Conservation (phyloP, 2,329 filamentous ascomycete species). For the Sporothrix pallida region DNA sequence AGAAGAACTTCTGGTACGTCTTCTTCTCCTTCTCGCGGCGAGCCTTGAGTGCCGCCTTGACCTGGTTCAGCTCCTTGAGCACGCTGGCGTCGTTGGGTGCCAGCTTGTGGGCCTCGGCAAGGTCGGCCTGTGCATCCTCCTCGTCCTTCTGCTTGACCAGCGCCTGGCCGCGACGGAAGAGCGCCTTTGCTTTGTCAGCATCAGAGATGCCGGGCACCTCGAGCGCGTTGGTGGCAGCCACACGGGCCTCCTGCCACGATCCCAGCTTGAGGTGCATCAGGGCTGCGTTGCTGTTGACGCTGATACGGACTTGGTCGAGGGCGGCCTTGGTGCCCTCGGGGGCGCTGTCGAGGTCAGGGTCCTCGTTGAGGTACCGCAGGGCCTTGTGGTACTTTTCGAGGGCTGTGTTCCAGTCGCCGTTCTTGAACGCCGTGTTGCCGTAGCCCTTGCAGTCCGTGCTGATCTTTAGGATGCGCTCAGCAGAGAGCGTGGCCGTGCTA, state of each 20-base stretch:
- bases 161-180: conserved; percentile 83
- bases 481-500: conserved; percentile 60
- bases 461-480: conserved; percentile 74
- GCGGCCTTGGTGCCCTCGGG: conserved; percentile 68
- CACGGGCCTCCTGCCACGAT: conserved; percentile 71
- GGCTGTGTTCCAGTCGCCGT: conserved; percentile 69
- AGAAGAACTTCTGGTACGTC: conserved; percentile 92
- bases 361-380: conserved; percentile 85
- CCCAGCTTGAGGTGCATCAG: conserved; percentile 83
- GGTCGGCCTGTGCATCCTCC: conserved; percentile 75
- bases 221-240: conserved; percentile 75
- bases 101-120: conserved; percentile 76
- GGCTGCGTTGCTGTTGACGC: conserved; percentile 86
- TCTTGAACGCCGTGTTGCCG: conserved; percentile 92
- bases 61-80: conserved; percentile 72
- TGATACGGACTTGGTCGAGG: conserved; percentile 78
- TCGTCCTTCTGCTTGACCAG: conserved; percentile 79
- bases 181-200: conserved; percentile 84
- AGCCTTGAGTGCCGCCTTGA: conserved; percentile 77
- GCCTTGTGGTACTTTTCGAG: conserved; percentile 95
- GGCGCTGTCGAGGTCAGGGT: conserved; percentile 75
- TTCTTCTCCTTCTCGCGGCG: conserved; percentile 88
- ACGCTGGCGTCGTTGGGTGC: conserved; percentile 78
- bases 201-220: conserved; percentile 69
- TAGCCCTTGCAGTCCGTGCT: conserved; percentile 86